phyloP scores from a whole-genome alignment of 1,139 yeast species.

The Taphrina betulina region DNA sequence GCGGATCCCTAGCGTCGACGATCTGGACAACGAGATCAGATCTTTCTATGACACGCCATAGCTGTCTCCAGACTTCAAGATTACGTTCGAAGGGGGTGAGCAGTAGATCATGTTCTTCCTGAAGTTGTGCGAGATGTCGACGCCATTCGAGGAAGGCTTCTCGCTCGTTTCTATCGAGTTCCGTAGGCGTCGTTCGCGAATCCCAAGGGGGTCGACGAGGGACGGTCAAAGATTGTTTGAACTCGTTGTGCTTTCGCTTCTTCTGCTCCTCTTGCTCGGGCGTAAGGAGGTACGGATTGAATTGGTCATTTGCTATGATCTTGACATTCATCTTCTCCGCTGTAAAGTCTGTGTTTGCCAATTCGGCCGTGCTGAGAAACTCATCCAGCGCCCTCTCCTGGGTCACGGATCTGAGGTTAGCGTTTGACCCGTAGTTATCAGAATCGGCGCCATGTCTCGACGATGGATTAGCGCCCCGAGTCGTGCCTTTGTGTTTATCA shows the following conservation, averaged over 20 bases:
- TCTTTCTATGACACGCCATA: constrained; percentile 97
- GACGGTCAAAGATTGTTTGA: constrained; percentile 79
- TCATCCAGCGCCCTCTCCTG: constrained; percentile 94
- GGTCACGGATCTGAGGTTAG: constrained; percentile 84
- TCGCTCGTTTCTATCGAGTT: constrained; percentile 83
- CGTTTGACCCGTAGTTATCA: constrained; percentile 50
- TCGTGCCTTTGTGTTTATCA: constrained; percentile 24
- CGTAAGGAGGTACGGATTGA: constrained; percentile 58
- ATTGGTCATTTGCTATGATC: constrained; percentile 60
- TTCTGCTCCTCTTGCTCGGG: constrained; percentile 66
- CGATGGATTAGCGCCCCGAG: constrained; percentile 14
- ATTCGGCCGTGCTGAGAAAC: constrained; percentile 87
- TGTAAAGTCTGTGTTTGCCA: constrained; percentile 94
- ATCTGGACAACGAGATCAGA: constrained; percentile 93
- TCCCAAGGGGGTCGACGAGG: constrained; percentile 94
- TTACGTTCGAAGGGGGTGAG: constrained; percentile 97
- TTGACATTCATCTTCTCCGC: constrained; percentile 82
- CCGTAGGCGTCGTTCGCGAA: constrained; percentile 63
- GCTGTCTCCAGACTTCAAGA: constrained; percentile 96
- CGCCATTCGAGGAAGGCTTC: constrained; percentile 93
- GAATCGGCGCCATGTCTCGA: constrained; percentile 43
- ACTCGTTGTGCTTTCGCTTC: constrained; percentile 65
- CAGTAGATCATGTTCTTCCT: constrained; percentile 75
- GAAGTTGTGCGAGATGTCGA: constrained; percentile 77
- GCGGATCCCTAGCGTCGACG: constrained; percentile 95